Conservation (phyloP, 345 rosid species). For the Hibiscus syriacus region DNA sequence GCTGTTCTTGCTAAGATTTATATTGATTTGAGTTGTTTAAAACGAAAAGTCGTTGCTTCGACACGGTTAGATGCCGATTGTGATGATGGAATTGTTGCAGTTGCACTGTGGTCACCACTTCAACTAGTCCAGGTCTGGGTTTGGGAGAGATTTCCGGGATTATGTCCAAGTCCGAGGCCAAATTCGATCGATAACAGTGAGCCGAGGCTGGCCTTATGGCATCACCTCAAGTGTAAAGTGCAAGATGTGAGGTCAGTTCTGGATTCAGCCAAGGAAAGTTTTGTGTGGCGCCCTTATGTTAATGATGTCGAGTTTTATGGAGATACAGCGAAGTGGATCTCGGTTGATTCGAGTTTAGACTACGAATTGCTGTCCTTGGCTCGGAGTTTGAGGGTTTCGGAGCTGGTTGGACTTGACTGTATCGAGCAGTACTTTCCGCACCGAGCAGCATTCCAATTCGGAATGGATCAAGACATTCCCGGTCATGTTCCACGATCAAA, state of each 20-base stretch:
- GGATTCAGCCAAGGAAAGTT: constrained; percentile 20
- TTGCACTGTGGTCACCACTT: constrained; percentile 19
- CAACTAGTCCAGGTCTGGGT: constrained; percentile 36
- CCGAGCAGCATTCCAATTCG: constrained; percentile 33
- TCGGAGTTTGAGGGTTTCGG: constrained; percentile 18
- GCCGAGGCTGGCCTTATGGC: constrained; percentile 33
- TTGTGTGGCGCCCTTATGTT: constrained; percentile 26
- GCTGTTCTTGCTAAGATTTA: constrained; percentile 35
- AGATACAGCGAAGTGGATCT: constrained; percentile 11
- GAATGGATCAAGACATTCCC: constrained; percentile 38
- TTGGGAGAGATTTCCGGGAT: constrained; percentile 34
- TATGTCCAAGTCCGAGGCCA: constrained; percentile 27
- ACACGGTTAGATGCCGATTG: neutral
- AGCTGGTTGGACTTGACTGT: constrained; percentile 23
- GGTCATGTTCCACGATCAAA: constrained; percentile 11
- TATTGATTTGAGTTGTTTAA: constrained; percentile 25
- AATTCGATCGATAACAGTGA: constrained; percentile 14
- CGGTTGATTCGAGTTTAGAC: neutral
- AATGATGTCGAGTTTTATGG: constrained; percentile 6
- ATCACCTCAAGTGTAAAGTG: neutral
- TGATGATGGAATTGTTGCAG: neutral
- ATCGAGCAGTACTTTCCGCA: constrained; percentile 28
- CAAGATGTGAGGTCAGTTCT: constrained; percentile 15
- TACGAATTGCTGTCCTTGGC: constrained; percentile 19
- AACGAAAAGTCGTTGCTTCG: constrained; percentile 9